Evolutionary conservation across 139 green algal genomes (phyloP).

Genomic region (Chlamydomonas sphaeroides): DNA sequence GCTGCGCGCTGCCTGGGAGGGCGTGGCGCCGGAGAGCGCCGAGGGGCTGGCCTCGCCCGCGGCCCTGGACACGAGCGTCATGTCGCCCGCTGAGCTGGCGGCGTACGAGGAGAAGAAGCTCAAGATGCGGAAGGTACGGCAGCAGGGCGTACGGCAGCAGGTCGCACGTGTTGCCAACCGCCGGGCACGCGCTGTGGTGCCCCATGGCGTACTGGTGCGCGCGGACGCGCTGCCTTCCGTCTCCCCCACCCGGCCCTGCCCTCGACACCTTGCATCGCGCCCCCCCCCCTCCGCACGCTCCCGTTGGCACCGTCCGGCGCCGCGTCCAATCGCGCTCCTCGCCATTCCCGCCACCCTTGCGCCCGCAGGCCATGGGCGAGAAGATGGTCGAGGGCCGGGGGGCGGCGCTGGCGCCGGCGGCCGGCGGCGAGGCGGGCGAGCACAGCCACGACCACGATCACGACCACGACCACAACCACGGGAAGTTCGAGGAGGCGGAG

Average conservation of each 20-base stretch:
- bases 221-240: no score
- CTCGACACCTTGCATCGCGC: no score
- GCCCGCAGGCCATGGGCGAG: conserved; percentile 35
- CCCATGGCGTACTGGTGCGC: no score
- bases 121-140: conserved; percentile 73
- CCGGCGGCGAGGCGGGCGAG: not conserved
- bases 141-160: no score
- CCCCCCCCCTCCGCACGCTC: not conserved
- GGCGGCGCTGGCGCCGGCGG: not conserved
- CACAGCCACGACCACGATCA: not conserved
- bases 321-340: no score
- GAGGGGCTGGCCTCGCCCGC: not conserved
- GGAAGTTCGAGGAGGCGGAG: not conserved
- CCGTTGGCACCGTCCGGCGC: no score
- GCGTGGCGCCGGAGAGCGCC: not conserved
- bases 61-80: conserved; percentile 12
- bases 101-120: conserved; percentile 88
- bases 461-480: no score
- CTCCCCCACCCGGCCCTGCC: no score
- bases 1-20: conserved; percentile 24
- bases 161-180: no score
- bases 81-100: conserved; percentile 67
- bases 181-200: no score
- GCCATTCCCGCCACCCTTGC: not conserved
- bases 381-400: conserved; percentile 45